phyloP scores from a whole-genome alignment of 805 yeast species.

The Lachancea nothofagi region DNA sequence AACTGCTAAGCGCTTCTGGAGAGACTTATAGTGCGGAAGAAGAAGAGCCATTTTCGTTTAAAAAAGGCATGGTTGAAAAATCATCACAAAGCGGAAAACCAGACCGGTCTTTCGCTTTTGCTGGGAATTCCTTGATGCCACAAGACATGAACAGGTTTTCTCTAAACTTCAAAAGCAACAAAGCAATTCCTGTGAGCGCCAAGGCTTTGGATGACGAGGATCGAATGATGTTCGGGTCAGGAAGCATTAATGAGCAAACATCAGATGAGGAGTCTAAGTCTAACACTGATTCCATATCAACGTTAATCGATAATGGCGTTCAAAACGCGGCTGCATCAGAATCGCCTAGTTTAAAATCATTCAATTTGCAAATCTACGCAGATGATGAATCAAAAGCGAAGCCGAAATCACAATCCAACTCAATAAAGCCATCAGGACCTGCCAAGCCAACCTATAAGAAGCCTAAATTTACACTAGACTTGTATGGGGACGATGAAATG shows the following conservation, averaged over 20 bases:
- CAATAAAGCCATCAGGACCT: conserved; percentile 1
- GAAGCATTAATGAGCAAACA: background rate
- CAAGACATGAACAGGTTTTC: conserved; percentile 21
- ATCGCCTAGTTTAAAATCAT: conserved; percentile 6
- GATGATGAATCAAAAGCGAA: conserved; percentile 1
- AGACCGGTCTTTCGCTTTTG: conserved; percentile 14
- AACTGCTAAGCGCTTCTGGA: conserved; percentile 13
- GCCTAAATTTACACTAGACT: conserved; percentile 26
- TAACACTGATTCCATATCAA: conserved; percentile 8
- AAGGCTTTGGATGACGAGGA: conserved; percentile 29
- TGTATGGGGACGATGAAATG: conserved; percentile 28
- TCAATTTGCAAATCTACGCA: conserved; percentile 10
- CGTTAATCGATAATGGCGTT: conserved; percentile 5
- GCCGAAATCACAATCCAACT: conserved; percentile 1
- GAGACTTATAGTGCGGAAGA: conserved; percentile 5
- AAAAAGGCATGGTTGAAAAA: conserved; percentile 25
- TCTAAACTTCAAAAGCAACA: conserved; percentile 19
- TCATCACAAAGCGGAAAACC: conserved; percentile 28
- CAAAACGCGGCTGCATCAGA: background rate
- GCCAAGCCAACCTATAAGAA: conserved; percentile 21
- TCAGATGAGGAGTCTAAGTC: conserved; percentile 8
- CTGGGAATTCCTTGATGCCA: conserved; percentile 19
- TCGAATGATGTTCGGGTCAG: conserved; percentile 26
- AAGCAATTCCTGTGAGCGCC: conserved; percentile 12
- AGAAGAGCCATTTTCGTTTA: conserved; percentile 17